A percentile compares a stretch with the other conserved stretches of the same genome.
Conservation (phyloP, 2,329 filamentous ascomycete species). For the Pleomassaria siparia region DNA sequence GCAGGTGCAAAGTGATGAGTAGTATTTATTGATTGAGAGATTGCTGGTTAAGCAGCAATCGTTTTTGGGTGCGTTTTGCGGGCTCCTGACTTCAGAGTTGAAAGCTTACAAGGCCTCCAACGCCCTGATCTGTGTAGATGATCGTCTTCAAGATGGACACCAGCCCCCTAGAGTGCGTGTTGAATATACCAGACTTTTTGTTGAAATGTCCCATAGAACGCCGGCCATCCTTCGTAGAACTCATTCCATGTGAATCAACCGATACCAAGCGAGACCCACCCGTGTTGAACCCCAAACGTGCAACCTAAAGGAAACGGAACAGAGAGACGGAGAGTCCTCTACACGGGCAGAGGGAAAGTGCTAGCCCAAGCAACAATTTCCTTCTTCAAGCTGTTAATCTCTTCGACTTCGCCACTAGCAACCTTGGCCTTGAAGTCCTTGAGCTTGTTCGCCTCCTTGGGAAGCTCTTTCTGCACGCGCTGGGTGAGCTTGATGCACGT, state of each 20-base stretch:
- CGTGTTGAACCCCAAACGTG: conserved; percentile 7
- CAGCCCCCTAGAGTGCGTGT: conserved; percentile 5
- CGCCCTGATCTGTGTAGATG: not conserved
- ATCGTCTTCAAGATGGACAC: not conserved
- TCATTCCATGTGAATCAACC: not conserved
- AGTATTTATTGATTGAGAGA: not conserved
- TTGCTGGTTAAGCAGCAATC: conserved; percentile 10
- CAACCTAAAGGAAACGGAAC: not conserved
- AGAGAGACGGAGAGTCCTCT: conserved; percentile 17
- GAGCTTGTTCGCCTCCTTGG: conserved; percentile 98
- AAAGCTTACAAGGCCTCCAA: not conserved
- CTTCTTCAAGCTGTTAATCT: conserved; percentile 83
- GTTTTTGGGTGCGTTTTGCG: not conserved
- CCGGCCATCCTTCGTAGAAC: not conserved
- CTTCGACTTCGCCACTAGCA: conserved; percentile 71
- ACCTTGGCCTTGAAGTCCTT: conserved; percentile 99
- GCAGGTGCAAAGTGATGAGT: not conserved
- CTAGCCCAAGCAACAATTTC: conserved; percentile 87
- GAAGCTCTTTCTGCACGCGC: conserved; percentile 78
- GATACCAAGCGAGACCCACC: too few species aligned
- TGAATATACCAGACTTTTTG: conserved; percentile 10
- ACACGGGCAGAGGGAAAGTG: conserved; percentile 88
- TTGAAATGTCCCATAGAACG: conserved; percentile 4
- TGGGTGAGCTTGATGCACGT: conserved; percentile 85
- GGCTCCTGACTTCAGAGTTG: not conserved